These are phyloP conservation scores for Coprinopsis cinerea DNA, from an alignment of 768 basidiomycete genomes.

Conservation along the genomic window DNA sequence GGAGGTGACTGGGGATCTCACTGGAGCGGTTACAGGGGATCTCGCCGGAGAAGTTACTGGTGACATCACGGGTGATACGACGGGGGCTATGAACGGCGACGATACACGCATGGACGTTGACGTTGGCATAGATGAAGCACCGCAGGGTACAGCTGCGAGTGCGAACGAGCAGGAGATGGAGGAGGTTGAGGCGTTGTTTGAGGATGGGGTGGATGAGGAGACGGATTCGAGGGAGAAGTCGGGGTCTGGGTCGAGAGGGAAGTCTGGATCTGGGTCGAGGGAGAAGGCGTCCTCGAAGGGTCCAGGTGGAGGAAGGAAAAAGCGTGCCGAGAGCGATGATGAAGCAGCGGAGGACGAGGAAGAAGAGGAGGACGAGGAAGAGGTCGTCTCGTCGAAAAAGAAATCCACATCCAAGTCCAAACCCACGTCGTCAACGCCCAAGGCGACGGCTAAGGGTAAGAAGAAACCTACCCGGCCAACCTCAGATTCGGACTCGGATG, in stretches of 20 bases:
- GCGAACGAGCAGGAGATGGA: background rate
- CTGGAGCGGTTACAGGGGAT: background rate
- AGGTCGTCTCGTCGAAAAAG: background rate
- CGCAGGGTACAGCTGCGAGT: background rate
- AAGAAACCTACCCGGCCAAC: background rate
- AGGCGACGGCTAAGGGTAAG: background rate
- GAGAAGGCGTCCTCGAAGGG: background rate
- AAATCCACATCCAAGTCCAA: too few species aligned
- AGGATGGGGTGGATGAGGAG: conserved; percentile 11
- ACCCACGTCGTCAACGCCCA: too few species aligned
- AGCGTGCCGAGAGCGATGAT: background rate
- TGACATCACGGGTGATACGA: background rate
- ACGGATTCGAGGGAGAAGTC: background rate
- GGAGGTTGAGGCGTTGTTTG: conserved; percentile 1
- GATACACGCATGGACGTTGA: background rate
- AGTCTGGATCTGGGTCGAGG: background rate
- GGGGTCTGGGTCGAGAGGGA: background rate
- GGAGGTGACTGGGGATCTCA: background rate
- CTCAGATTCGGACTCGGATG: background rate
- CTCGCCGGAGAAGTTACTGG: background rate
- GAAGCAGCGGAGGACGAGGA: background rate
- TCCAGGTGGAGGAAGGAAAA: background rate
- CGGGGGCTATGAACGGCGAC: background rate
- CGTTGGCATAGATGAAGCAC: background rate
- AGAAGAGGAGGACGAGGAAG: background rate